phyloP scores from a whole-genome alignment of 2,329 filamentous ascomycete species.

The Claviceps pazoutovae region DNA sequence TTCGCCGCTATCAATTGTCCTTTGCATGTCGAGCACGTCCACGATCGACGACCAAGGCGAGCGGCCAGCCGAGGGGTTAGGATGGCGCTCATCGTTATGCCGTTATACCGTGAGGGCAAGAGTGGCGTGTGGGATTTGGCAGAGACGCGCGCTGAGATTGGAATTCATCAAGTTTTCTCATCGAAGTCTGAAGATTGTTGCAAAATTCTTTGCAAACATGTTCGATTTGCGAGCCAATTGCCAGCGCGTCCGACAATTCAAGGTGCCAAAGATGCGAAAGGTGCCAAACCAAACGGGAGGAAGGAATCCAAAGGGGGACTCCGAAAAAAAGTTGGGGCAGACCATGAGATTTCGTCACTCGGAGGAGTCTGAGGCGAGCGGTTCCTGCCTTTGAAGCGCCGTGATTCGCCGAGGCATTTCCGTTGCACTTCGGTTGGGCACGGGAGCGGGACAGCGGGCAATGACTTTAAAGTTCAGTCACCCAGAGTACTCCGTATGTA shows the following conservation, averaged over 20 bases:
- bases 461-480: background rate
- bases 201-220: slow-evolving; percentile 5
- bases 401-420: slow-evolving; percentile 10
- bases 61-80: slow-evolving; percentile 23
- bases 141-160: background rate
- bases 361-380: background rate
- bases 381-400: slow-evolving; percentile 4
- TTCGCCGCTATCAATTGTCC: slow-evolving; percentile 23
- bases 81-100: slow-evolving; percentile 28
- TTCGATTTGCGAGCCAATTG: background rate
- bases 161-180: slow-evolving; percentile 5
- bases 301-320: background rate
- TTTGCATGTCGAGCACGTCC: slow-evolving; percentile 34
- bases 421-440: slow-evolving; percentile 4
- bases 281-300: background rate
- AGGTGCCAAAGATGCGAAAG: background rate
- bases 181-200: slow-evolving; percentile 2
- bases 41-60: slow-evolving; percentile 25
- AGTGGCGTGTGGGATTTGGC: background rate
- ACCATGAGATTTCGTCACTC: slow-evolving; percentile 4
- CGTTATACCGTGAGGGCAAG: background rate
- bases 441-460: background rate
- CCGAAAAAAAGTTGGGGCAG: slow-evolving; percentile 4
- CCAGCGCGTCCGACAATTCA: background rate
- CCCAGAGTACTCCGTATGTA: background rate